Evolutionary conservation across 169 alveolate species (phyloP).

Genomic region (Cryptosporidium ryanae): DNA sequence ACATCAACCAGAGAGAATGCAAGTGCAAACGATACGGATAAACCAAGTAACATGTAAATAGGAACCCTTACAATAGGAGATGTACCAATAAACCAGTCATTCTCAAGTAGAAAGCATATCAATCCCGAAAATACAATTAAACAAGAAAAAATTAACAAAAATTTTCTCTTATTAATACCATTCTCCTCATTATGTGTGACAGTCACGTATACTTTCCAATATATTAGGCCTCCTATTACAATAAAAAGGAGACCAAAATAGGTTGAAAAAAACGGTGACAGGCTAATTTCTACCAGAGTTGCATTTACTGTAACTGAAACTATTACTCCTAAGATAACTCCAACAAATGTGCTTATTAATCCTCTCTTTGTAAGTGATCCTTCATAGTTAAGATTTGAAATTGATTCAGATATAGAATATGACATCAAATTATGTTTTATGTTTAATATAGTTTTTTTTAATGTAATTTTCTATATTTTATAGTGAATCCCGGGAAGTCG

Average conservation of each 20-base stretch:
- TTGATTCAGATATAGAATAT: slow-evolving; percentile 26
- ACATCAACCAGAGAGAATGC: slow-evolving; percentile 92
- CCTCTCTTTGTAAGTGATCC: slow-evolving; percentile 61
- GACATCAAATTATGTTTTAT: neutral
- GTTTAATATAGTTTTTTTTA: too few relatives aligned
- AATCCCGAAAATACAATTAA: slow-evolving; percentile 89
- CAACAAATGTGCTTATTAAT: slow-evolving; percentile 83
- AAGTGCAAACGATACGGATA: slow-evolving; percentile 93
- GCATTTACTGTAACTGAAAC: slow-evolving; percentile 91
- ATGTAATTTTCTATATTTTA: too few relatives aligned
- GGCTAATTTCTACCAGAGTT: slow-evolving; percentile 92
- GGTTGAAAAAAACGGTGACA: slow-evolving; percentile 90
- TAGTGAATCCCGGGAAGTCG: too few relatives aligned
- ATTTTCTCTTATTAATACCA: slow-evolving; percentile 70
- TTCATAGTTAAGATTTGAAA: slow-evolving; percentile 35
- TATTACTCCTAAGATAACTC: slow-evolving; percentile 87
- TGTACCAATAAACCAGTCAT: slow-evolving; percentile 89
- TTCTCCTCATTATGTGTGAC: slow-evolving; percentile 41
- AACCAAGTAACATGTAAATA: slow-evolving; percentile 93
- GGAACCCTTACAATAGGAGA: slow-evolving; percentile 88
- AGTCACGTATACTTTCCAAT: slow-evolving; percentile 87
- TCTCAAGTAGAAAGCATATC: slow-evolving; percentile 90
- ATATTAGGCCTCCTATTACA: slow-evolving; percentile 88
- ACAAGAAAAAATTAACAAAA: slow-evolving; percentile 75
- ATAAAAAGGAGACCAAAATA: slow-evolving; percentile 91